Evolutionary conservation across 805 yeast species (phyloP), one percentile per base, ranked within the genome.

Genomic region (Candida hispaniensis): DNA sequence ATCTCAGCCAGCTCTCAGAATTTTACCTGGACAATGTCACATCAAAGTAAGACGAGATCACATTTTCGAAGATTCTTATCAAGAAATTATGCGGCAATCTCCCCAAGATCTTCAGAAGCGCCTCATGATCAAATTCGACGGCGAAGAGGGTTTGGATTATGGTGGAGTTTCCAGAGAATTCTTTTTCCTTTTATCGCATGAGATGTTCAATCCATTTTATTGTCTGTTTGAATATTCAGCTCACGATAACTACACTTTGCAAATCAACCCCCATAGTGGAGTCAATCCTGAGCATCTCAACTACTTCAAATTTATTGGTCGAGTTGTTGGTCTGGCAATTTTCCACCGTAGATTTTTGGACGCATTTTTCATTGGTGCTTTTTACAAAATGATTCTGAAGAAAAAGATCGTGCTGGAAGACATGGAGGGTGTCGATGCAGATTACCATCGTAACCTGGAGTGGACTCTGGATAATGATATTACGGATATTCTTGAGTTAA

Each of bases 141-240:
- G 98, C 43, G 99, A 91, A 64, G 99, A 91, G 66, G 99, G 98
- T 59, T 71, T 91, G 51, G 99, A 91, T 66, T 91, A 91, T 56
- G 99, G 99, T 69, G 99, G 99, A 56, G 97, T 91, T 44, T 83
- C 96, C 18, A 73, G 99, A 64, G 99, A 91, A 60, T 91, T 83
- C 59, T 91, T 91, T 77, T 91, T 86, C 63, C 68, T 86, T 55
- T 67, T 91, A 47, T 86, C 97, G 3, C 98, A 91, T 56, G 97
- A 91, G 60, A 91, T 91, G 95, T 91, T 91, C 60, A 86, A 91
- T 56, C 99, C 99, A 44, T 82, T 86, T 59, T 91, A 91, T 59
- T 88, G 99, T 63, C 65, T 91, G 51, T 91, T 91, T 57, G 96
- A 91, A 61, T 91, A 91, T 59, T 85, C 96, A 11, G 93, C 97